Percentiles rank a stretch among this genome's conserved stretches.
These are phyloP conservation scores for Leptomonas seymouri DNA, from an alignment of 208 protist genomes.

Conservation along the genomic window DNA sequence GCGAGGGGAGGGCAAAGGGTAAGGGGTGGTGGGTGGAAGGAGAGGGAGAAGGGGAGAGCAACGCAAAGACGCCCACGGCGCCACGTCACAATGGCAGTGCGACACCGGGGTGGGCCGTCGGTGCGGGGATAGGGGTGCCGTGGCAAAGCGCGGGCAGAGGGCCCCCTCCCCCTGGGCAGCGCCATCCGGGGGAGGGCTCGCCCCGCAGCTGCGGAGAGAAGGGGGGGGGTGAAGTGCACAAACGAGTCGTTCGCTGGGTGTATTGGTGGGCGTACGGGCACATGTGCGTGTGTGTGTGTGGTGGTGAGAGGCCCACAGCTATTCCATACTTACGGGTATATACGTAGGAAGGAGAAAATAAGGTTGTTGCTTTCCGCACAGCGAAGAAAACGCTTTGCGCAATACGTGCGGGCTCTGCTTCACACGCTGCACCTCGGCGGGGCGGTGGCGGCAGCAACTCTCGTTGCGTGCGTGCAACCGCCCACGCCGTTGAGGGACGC, in stretches of 20 bases:
- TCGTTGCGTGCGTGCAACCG: not conserved
- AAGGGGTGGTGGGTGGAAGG: too few relatives aligned
- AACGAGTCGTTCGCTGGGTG: not conserved
- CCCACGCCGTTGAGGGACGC: not conserved
- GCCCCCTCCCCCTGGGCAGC: too few relatives aligned
- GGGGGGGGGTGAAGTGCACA: not conserved
- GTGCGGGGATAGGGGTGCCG: too few relatives aligned
- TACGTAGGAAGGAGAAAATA: not conserved
- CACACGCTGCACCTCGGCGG: not conserved
- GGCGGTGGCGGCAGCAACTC: not conserved
- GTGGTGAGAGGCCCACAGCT: not conserved
- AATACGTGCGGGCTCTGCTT: not conserved
- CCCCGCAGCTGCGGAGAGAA: not conserved
- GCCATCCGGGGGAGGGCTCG: too few relatives aligned
- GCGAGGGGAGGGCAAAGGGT: too few relatives aligned
- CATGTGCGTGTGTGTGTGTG: not conserved
- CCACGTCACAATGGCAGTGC: too few relatives aligned
- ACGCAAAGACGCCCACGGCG: too few relatives aligned
- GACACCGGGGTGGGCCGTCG: too few relatives aligned
- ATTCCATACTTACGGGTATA: not conserved
- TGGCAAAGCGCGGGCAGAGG: too few relatives aligned
- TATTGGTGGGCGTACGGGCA: not conserved
- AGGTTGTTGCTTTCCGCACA: too few relatives aligned
- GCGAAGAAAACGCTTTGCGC: constrained; percentile 6
- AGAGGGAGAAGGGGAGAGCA: too few relatives aligned